These are phyloP conservation scores for Cordia subcordata DNA, from an alignment of 257 asterid species.

Conservation along the genomic window DNA sequence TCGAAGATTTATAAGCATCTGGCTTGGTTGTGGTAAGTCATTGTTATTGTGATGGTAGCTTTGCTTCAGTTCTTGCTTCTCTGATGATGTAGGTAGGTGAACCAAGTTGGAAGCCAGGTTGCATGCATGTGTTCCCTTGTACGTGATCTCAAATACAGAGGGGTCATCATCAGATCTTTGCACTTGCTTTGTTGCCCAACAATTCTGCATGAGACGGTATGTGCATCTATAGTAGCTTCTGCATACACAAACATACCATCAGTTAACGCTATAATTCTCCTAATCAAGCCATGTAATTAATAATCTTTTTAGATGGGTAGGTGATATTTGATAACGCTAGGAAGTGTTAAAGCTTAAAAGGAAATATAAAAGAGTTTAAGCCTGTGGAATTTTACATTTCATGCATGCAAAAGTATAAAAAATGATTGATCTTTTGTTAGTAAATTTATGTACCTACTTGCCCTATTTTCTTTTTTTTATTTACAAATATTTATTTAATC, in stretches of 20 bases:
- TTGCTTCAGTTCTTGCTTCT: conserved; percentile 35
- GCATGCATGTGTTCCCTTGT: conserved; percentile 75
- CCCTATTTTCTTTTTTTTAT: too few relatives aligned
- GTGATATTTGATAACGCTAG: too few relatives aligned
- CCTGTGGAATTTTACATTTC: too few relatives aligned
- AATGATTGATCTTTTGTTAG: too few relatives aligned
- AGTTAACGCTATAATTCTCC: neutral
- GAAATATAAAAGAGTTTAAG: too few relatives aligned
- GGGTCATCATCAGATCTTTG: conserved; percentile 92
- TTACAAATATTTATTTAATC: neutral
- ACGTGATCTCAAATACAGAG: conserved; percentile 60
- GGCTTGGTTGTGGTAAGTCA: conserved; percentile 32
- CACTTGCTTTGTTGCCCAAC: conserved; percentile 96
- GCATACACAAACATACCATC: conserved; percentile 23
- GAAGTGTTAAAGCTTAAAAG: too few relatives aligned
- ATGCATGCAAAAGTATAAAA: too few relatives aligned
- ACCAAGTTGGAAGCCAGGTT: conserved; percentile 23
- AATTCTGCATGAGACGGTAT: conserved; percentile 47
- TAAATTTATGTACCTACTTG: too few relatives aligned
- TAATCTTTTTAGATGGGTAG: neutral
- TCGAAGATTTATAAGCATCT: conserved; percentile 35
- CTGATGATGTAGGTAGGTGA: conserved; percentile 36
- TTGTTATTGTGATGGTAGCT: conserved; percentile 11
- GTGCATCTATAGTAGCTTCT: conserved; percentile 97
- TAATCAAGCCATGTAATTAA: neutral